These are phyloP conservation scores for Ophiostoma triangulosporum DNA, from an alignment of 2,329 filamentous ascomycete species.

Conservation along the genomic window DNA sequence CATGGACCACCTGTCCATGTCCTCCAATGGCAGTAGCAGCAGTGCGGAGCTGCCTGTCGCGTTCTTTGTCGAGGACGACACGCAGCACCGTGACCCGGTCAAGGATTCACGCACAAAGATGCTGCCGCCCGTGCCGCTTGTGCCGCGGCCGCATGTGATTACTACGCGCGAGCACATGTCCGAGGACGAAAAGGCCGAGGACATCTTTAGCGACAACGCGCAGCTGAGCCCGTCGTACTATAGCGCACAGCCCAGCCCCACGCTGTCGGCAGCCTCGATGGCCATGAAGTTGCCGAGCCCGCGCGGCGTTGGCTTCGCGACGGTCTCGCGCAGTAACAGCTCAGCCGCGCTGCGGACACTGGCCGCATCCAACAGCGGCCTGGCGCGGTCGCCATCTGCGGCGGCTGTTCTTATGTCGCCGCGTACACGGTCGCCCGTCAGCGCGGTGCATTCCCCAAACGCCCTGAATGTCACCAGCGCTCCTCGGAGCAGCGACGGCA, in stretches of 20 bases:
- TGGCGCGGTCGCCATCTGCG: not conserved
- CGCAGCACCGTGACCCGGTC: constrained; percentile 17
- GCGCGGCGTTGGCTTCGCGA: constrained; percentile 28
- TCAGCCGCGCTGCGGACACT: not conserved
- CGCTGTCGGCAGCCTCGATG: constrained; percentile 20
- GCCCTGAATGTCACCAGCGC: not conserved
- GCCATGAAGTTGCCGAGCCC: constrained; percentile 28
- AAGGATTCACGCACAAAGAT: constrained; percentile 24
- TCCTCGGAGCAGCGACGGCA: not conserved
- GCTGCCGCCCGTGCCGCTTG: constrained; percentile 25
- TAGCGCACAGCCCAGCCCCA: constrained; percentile 25
- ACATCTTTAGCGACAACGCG: constrained; percentile 11
- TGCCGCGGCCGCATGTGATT: constrained; percentile 16
- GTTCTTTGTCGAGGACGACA: constrained; percentile 12
- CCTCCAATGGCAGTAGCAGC: not conserved
- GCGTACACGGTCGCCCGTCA: not conserved
- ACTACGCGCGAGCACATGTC: constrained; percentile 11
- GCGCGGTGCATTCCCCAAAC: not conserved
- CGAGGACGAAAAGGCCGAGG: constrained; percentile 1
- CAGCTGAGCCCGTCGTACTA: constrained; percentile 41
- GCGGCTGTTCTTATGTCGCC: not conserved
- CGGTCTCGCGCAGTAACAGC: constrained; percentile 17
- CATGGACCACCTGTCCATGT: not conserved
- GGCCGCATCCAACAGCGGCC: not conserved
- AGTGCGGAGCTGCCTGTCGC: constrained; percentile 3